Evolutionary conservation across 139 green algal species (phyloP), one percentile per base, ranked within the genome.

Genomic region (Raphidocelis subcapitata): DNA sequence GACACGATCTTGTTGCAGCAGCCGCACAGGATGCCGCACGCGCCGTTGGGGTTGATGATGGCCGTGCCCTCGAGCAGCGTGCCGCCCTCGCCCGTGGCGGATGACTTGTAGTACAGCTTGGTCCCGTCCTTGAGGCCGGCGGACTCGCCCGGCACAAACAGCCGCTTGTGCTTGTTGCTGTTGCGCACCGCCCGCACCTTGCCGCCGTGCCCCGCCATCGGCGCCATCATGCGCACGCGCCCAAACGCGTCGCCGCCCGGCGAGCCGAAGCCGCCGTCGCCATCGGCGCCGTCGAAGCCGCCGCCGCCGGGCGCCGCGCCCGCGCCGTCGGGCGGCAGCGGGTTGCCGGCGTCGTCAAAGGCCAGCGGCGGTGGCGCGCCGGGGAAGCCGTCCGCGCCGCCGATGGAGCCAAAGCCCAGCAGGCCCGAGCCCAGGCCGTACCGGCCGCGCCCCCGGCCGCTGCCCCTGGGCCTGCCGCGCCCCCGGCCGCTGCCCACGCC

Each of bases 1-100:
- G 78, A 91, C 47, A 94, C 74, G 28, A 98, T 81, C 49, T 76
- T 67, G 68, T 85, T 80, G 86, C 93, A 98, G 88, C 85, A 90
- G 55, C 80, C 81, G 76, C 93, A 98, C 32, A 86, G 80, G 79
- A 98, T 97, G 76, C 93, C 93, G 8, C 68, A 78, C 18, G 69
- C 36, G 54, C 79, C 80, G 18, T 68, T 26, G 8, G 65, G 65
- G 16, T 72, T 73, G 1, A 68, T 66, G n/a, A 76, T 41, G 21
- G 89, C 82, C 1, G 51, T 62, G 56, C 92, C 92, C 41, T 73
- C 54, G 69, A 97, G 80, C 49, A 94, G 69, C 35, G 63, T 63
- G 57, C 79, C 63, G 23, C 85, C 85, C 74, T 89, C 36, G 29
- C 37, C 37, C 32, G 51, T 66, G 54, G 54, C 14, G 8, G 29